Evolutionary conservation across 2,329 filamentous ascomycete species (phyloP).

Genomic region (Daldinia sp.): DNA sequence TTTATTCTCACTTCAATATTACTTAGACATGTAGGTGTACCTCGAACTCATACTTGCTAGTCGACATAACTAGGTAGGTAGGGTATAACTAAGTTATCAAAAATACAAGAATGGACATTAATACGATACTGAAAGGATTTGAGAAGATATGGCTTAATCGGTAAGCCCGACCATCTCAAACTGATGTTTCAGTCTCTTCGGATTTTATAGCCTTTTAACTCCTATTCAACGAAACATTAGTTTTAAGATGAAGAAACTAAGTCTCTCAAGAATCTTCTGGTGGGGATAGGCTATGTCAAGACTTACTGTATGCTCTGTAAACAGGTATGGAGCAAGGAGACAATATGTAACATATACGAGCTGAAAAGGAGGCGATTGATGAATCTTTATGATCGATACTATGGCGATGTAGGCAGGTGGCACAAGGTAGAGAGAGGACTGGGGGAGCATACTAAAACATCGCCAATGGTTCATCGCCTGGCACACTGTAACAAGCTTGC

Average conservation of each 20-base stretch:
- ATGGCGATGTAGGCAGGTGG: neutral
- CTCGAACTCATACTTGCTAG: neutral
- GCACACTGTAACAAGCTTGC: neutral
- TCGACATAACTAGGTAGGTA: no score
- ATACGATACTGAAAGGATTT: neutral
- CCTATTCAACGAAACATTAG: neutral
- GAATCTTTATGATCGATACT: neutral
- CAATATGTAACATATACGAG: neutral
- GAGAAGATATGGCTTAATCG: neutral
- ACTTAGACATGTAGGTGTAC: neutral
- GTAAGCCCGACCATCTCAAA: neutral
- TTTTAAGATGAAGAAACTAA: neutral
- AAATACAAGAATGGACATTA: neutral
- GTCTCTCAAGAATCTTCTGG: neutral
- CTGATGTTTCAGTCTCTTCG: neutral
- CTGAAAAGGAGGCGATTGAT: constrained; percentile 4
- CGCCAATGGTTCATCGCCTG: neutral
- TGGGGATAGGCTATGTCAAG: neutral
- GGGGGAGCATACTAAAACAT: neutral
- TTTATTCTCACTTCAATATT: neutral
- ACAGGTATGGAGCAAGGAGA: neutral
- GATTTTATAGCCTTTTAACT: neutral
- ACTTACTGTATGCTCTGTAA: neutral
- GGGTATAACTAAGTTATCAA: neutral
- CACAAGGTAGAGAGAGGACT: neutral